phyloP scores from a whole-genome alignment of 805 yeast species.

The Candida takata region DNA sequence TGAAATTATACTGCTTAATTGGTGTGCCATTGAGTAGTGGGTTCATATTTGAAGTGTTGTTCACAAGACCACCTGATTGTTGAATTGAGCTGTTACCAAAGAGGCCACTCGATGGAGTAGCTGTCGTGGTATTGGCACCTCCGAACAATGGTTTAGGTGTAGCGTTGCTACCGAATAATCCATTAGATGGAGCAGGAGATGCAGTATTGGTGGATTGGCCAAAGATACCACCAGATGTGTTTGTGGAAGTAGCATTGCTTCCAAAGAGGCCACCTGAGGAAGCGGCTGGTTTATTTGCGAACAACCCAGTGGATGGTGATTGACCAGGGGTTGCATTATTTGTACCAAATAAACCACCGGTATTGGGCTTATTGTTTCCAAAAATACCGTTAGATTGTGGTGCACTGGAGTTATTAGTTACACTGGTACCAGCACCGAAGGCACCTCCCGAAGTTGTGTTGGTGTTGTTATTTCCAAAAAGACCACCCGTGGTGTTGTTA shows the following conservation, averaged over 20 bases:
- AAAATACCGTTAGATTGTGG: not conserved
- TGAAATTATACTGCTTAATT: slow-evolving; percentile 23
- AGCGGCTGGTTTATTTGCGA: slow-evolving; percentile 9
- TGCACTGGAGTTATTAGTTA: too few relatives aligned
- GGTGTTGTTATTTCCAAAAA: slow-evolving; percentile 10
- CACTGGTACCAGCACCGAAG: not conserved
- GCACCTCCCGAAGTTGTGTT: slow-evolving; percentile 1
- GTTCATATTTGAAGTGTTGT: slow-evolving; percentile 7
- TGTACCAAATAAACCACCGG: too few relatives aligned
- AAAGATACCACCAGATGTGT: slow-evolving; percentile 14
- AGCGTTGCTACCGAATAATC: slow-evolving; percentile 20
- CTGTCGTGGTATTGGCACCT: slow-evolving; percentile 3
- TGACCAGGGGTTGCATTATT: not conserved
- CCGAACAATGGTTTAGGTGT: slow-evolving; percentile 2
- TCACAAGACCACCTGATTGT: slow-evolving; percentile 16
- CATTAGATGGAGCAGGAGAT: slow-evolving; percentile 1
- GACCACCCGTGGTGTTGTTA: slow-evolving; percentile 6
- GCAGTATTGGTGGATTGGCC: slow-evolving; percentile 23
- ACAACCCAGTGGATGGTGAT: slow-evolving; percentile 5
- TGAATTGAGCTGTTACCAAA: not conserved
- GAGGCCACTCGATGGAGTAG: not conserved
- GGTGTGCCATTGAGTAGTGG: slow-evolving; percentile 24
- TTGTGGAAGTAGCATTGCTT: slow-evolving; percentile 2
- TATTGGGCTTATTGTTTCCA: not conserved
- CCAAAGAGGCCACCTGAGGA: slow-evolving; percentile 14